Evolutionary conservation across 441 rosid genomes (phyloP), one percentile per base, ranked within the genome.

Genomic region (Pelargonium citronellum): DNA sequence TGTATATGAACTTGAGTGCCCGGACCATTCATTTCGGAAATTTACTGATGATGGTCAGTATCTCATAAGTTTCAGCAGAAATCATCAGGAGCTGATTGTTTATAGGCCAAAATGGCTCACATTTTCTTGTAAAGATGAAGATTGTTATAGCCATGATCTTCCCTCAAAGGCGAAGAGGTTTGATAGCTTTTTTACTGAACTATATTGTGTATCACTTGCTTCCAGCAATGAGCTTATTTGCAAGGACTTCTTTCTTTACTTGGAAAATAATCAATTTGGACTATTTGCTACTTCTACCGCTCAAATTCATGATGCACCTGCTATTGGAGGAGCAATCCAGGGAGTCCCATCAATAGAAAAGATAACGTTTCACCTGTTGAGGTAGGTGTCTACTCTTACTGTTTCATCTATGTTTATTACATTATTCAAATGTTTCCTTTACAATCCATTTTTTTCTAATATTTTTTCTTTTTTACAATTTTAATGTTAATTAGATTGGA

Each of bases 1-100:
- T 13, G 75, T 89, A 71, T 90, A 90, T 73, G 99, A 95, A 58
- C 83, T 95, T 41, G 93, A 90, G 64, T 89, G 90, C 73, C 99
- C 97, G 0, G 98, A 95, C 74, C 89, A 88, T 78, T 86, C 87
- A 37, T 92, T 92, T 78, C 91, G 95, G 13, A 95, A 95, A 80
- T 88, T 95, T 88, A 92, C 97, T 1, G 96, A 90, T 77, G 98
- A 92, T 68, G 99, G 98, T 64, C 95, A 81, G 58, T 95, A 82
- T 85, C 97, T 95, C 74, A 84, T 95, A 66, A 87, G 89, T 73
- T 92, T 95, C 83, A 89, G 96, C 75, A 86, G 95, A 68, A 95
- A 87, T 68, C 83, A 82, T 60, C 97, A 85, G 84, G 96, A 89
- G 58, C 85, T 95, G 79, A 85, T 92, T 72, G 99, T 95, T 51